Evolutionary conservation across 805 yeast genomes (phyloP), one percentile per base, ranked within the genome.

Genomic region (Candida nitratophila): DNA sequence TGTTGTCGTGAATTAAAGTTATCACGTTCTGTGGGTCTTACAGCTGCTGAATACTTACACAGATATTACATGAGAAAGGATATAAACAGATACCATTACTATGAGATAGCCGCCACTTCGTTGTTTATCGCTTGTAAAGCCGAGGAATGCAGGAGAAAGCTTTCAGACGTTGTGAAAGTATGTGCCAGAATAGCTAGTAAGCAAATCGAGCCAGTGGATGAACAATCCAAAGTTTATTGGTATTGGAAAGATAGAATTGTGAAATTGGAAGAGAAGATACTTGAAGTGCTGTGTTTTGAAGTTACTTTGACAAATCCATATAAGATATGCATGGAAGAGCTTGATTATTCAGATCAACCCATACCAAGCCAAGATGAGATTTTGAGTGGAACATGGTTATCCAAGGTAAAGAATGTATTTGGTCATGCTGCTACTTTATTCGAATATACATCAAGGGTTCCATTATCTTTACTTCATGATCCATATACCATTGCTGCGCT

Each of bases 111-210:
- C 0, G 78, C 76, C 1, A 68, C 79, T 2, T 58, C 74, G 27
- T 50, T 77, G 16, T 77, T 77, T 50, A 57, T 77, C 22, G 80
- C 80, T 4, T 66, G 76, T 43, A 77, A 77, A 47, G 68, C 75
- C 8, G 79, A 76, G 43, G 83, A 77, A 44, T 66, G 76, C 27
- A 65, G 71, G 30, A 63, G 82, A 26, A 57, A 69, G 33, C 55
- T 77, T 26, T 56, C 69, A 35, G 80, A 76, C 43, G 66, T 77
- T 4, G 76, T 74, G 19, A 63, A 67, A n/a, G 65, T 68, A 5
- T 71, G 77, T 50, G 74, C 77, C 4, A 64, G 65, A 39, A 65
- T 69, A 5, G 79, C 81, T 0, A 67, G 67, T 19, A 71, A 71
- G 40, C 63, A 63, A 15, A 57, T 59, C 39, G 63, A 64, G 39